These are phyloP conservation scores for Thecaphora thlaspeos DNA, from an alignment of 1,284 basidiomycete species.

Conservation along the genomic window DNA sequence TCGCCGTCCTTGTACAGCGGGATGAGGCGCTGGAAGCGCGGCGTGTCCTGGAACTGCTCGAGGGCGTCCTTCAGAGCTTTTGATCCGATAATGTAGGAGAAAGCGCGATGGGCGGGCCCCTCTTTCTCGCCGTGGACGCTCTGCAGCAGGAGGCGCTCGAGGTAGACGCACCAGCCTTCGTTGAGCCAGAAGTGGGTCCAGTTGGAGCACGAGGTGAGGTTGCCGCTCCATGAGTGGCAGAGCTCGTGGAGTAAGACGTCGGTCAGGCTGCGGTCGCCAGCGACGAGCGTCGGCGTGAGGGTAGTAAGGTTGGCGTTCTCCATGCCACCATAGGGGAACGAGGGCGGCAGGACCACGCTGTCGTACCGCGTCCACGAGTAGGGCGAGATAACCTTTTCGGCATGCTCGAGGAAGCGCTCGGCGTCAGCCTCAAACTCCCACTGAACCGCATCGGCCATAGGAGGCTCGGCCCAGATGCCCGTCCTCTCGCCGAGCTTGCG, in stretches of 20 bases:
- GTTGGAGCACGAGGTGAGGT: conserved; percentile 53
- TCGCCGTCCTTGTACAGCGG: conserved; percentile 81
- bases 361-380: conserved; percentile 91
- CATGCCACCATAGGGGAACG: conserved; percentile 72
- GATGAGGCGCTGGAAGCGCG: conserved; percentile 80
- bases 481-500: conserved; percentile 49
- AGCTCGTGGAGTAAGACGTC: conserved; percentile 61
- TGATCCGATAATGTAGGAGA: conserved; percentile 74
- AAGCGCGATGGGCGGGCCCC: conserved; percentile 72
- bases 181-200: conserved; percentile 58
- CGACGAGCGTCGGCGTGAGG: conserved; percentile 53
- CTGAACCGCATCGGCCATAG: conserved; percentile 48
- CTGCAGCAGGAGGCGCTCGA: conserved; percentile 79
- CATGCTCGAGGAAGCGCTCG: conserved; percentile 52
- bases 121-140: conserved; percentile 66
- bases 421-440: conserved; percentile 57
- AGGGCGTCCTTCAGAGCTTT: conserved; percentile 75
- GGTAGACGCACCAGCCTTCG: conserved; percentile 84
- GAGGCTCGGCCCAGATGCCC: conserved; percentile 55
- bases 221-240: conserved; percentile 55
- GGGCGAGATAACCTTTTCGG: conserved; percentile 52
- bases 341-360: conserved; percentile 84
- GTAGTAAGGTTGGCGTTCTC: conserved; percentile 57
- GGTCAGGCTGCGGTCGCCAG: conserved; percentile 47
- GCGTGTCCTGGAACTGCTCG: conserved; percentile 60